Evolutionary conservation across 1,139 yeast species (phyloP).

Genomic region (Hansenula lynferdii): DNA sequence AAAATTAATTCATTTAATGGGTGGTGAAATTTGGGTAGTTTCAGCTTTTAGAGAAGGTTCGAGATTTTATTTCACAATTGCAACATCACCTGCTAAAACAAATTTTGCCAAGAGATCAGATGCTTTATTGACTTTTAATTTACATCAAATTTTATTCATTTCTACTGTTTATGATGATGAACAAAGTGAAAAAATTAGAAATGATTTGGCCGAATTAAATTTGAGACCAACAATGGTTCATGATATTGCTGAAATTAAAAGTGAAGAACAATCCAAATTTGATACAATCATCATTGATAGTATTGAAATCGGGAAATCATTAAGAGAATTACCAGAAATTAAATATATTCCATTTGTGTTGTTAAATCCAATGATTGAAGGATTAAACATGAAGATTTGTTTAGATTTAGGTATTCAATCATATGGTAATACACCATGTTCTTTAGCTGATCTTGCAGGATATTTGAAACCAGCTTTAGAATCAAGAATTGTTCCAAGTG

Average conservation of each 20-base stretch:
- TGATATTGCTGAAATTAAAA: conserved; percentile 35
- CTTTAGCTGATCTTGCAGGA: conserved; percentile 75
- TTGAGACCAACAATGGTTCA: conserved; percentile 37
- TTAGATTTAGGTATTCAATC: conserved; percentile 83
- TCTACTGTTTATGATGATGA: conserved; percentile 56
- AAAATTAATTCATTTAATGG: conserved; percentile 83
- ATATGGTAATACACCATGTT: conserved; percentile 84
- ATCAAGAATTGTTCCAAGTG: conserved; percentile 74
- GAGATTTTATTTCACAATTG: conserved; percentile 74
- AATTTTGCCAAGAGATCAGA: conserved; percentile 72
- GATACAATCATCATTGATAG: conserved; percentile 83
- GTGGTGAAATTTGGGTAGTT: conserved; percentile 88
- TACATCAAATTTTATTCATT: conserved; percentile 66
- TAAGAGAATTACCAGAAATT: conserved; percentile 66
- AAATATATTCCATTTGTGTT: conserved; percentile 80
- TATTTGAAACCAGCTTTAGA: conserved; percentile 82
- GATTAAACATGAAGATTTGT: conserved; percentile 75
- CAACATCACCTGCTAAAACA: conserved; percentile 67
- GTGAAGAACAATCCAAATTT: conserved; percentile 50
- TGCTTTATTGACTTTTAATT: conserved; percentile 65
- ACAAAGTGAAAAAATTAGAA: conserved; percentile 42
- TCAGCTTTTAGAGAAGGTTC: conserved; percentile 79
- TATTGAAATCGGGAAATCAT: conserved; percentile 65
- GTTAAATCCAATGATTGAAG: conserved; percentile 71
- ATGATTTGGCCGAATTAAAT: conserved; percentile 25